Base-by-base conservation (phyloP, 1,284 basidiomycete species). In the Ceratobasidium theobromae region DNA sequence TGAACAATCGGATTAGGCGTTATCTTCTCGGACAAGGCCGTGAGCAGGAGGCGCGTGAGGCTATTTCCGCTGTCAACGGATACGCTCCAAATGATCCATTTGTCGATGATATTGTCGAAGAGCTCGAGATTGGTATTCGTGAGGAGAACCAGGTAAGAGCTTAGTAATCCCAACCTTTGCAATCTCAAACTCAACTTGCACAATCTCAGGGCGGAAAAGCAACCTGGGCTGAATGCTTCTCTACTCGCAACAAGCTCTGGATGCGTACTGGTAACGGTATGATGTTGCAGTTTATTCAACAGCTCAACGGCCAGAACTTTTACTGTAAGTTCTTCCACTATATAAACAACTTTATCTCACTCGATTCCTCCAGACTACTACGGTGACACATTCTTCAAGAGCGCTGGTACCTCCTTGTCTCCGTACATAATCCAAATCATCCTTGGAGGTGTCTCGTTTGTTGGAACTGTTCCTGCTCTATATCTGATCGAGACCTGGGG, bases 251-350 rank as follows among this genome's bases (percentile, higher is more conserved):
- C 71, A 77, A 80, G 71, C 76, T 91, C 27, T 89, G 86, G 84
- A 86, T 85, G 74, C 80, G 88, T 53, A 90, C 87, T 14, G 74
- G 80, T 30, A 91, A 89, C 69, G 86, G 87, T 30, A 90, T 90
- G 84, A 88, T 91, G 86, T 76, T 92, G 38, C 88, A 90, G 73
- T 89, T 91, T 72, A 85, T 91, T 57, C 89, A 91, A 71, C 89
- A 92, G 71, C 55, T 69, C 21, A 69, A 74, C 64, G 77, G 74
- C 25, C 75, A 76, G 55, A 76, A 75, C 64, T 72, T 72, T 66
- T 73, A 72, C 51, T 67, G 60, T 66, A 14, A 51, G 25, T 21
- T 14, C 0, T 12, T 11, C 30, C 16, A 21, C 6, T 41, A 35
- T 16, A 11, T 11, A n/a, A 5, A 8, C 5, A 5, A 21, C 43